Base-by-base conservation (phyloP, 2,329 filamentous ascomycete species). In the Trichoderma cornu-damae region DNA sequence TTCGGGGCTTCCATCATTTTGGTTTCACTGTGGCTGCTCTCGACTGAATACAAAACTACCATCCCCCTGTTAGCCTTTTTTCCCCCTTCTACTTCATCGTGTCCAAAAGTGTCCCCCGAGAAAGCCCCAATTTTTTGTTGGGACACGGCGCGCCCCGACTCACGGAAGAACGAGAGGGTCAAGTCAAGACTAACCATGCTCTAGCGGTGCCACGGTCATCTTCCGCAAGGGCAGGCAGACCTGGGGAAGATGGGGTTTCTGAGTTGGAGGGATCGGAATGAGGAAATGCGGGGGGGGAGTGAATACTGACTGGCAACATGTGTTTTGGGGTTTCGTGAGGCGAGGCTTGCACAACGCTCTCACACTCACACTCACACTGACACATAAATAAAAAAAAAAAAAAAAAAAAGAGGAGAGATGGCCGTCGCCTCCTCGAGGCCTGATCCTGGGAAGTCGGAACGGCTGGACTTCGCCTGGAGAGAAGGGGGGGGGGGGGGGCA, bases 251-350 rank as follows among this genome's bases (percentile, higher is more conserved):
- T 35, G 50, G 49, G 9, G 14, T 18, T 20, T 5, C 30, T 9
- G 3, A 22, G 14, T 34, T 34, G 50, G 12, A 53, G 37, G 28
- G 18, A 32, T 18, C 26, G 18, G 30, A 20, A 11, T 11, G 38
- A 53, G 28, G 28, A 43, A 16, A 53, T 53, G 50, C 50, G 50
- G 50, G 50, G 50, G 9, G 26, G 50, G 50, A 44, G 40, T 2
- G 38, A 53, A 37, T n/a, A 26, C n/a, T n/a, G n/a, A n/a, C n/a
- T n/a, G n/a, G n/a, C n/a, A n/a, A n/a, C n/a, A n/a, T n/a, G n/a
- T n/a, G n/a, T n/a, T 6, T 20, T 16, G 32, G 49, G 26, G 26
- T 43, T 22, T 18, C 8, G 32, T 42, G 49, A 16, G 14, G 37
- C 20, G 5, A 20, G 26, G 8, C n/a, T n/a, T n/a, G n/a, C n/a